Evolutionary conservation across 1,284 basidiomycete species (phyloP), one percentile per base, ranked within the genome.

Genomic region (Taiwanofungus camphoratus): DNA sequence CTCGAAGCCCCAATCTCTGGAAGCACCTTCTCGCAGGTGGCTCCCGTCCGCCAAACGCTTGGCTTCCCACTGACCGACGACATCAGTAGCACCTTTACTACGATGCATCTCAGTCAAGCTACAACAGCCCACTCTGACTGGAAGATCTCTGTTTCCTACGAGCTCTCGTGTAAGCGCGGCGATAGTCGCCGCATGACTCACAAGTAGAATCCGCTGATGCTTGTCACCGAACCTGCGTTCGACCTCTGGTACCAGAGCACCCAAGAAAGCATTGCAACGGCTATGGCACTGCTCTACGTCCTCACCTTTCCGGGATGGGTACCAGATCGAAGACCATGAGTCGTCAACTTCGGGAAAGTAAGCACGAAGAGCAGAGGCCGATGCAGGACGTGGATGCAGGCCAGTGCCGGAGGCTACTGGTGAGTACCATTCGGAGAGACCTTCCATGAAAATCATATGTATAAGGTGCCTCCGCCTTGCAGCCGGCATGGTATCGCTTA

Each of bases 351-450:
- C 66, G 15, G 75, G 65, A 58, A 85, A 78, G 64, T 75, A 73
- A 1, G 63, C 35, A 11, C 65, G 66, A 13, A 89, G 68, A 19
- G 67, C 64, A 8, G 66, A 37, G 29, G 86, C 76, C 23, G 70
- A 58, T 23, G 68, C 66, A 11, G 83, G 80, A 18, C 83, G 76
- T n/a, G 83, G 83, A 57, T 87, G 84, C 29, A 91, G 67, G 38
- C 85, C 80, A 6, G 83, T 82, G 7, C 75, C 74, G 0, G 77
- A 76, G 5, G 60, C 64, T 18, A 78, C 87, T 21, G 83, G 87
- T 2, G 84, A 86, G 61, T 86, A 92, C 89, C 89, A 92, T 62
- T 92, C 91, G 4, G 79, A 75, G 8, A 92, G 59, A 7, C 89
- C 89, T 86, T 52, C n/a, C n/a, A 1, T n/a, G 15, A 13, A 7